Percentiles rank a stretch among this genome's conserved stretches.
phyloP scores from a whole-genome alignment of 306 rosid genomes.

The Mucuna pruriens region DNA sequence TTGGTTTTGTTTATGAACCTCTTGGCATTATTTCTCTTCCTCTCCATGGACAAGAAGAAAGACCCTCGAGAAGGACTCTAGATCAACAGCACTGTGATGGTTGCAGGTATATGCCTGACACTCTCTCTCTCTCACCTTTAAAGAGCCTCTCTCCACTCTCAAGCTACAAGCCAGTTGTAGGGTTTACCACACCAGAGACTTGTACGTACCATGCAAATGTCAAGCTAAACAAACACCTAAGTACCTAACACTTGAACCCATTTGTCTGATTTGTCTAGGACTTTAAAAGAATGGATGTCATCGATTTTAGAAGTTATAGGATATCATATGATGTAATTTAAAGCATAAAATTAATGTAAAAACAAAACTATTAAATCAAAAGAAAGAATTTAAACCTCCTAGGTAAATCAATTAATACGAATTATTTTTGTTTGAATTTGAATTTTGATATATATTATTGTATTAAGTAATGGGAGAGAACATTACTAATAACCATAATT shows the following conservation, averaged over 20 bases:
- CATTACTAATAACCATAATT: no score
- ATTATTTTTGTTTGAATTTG: no score
- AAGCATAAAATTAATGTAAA: background rate
- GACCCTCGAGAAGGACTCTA: conserved; percentile 16
- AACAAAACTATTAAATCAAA: background rate
- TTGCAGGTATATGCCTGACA: conserved; percentile 32
- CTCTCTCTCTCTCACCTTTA: conserved; percentile 37
- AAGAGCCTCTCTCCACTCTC: conserved; percentile 30
- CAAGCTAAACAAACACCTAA: conserved; percentile 41
- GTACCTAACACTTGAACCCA: conserved; percentile 41
- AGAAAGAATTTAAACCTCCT: background rate
- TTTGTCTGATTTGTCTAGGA: conserved; percentile 29
- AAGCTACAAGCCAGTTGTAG: conserved; percentile 44
- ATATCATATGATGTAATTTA: background rate
- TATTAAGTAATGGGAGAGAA: no score
- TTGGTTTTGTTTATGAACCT: conserved; percentile 40
- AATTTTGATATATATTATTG: no score
- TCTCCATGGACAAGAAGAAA: conserved; percentile 66
- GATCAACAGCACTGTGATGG: background rate
- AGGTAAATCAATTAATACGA: no score
- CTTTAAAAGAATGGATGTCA: background rate
- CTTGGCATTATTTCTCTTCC: conserved; percentile 45
- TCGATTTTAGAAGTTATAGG: background rate
- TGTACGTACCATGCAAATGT: conserved; percentile 55
- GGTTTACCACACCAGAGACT: conserved; percentile 29